Evolutionary conservation across 371 early-diverging fungal species (phyloP), one percentile per base, ranked within the genome.

Genomic region (Lichtheimia ramosa): DNA sequence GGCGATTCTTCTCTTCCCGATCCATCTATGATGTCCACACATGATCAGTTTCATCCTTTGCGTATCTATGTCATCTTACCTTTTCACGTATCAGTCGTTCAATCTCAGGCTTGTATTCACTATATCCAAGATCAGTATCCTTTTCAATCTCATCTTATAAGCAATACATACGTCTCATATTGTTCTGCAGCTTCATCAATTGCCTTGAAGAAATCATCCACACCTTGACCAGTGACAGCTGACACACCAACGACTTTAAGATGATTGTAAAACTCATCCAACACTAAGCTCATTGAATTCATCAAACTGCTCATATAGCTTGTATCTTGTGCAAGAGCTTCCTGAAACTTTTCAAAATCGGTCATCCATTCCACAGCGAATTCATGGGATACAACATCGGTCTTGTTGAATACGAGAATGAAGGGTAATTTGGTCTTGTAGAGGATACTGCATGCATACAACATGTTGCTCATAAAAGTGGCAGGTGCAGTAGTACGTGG

Each of bases 391-490:
- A 88, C 89, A 2, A 98, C 91, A 77, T 99, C 99, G 0, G 91
- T 92, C 79, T 99, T 99, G 87, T 99, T 99, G 79, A 99, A 98
- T 4, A 95, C 94, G 48, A 98, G 73, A 34, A 99, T 83, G 56
- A 99, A 93, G 5, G 97, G 97, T 34, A 97, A 77, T 65, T 94
- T 91, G 28, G 97, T 96, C 74, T 97, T 97, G 87, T 97, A 98
- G 39, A 97, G 83, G 67, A 98, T 94, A 67, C 86, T 82, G 58
- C 97, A 96, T 12, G 99, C 99, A 77, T 99, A 99, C 52, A 99
- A 81, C 99, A 99, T 99, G 78, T 99, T 99, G 64, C 94, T 92
- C 95, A 99, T 99, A 74, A 99, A 99, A 1, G 99, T 98, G 25
- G 94, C 93, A 8, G 97, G 98, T 54, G 87, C 82, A 23, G 93